These are phyloP conservation scores for Hansenula sp. DNA, from an alignment of 1,139 yeast genomes.

Conservation along the genomic window DNA sequence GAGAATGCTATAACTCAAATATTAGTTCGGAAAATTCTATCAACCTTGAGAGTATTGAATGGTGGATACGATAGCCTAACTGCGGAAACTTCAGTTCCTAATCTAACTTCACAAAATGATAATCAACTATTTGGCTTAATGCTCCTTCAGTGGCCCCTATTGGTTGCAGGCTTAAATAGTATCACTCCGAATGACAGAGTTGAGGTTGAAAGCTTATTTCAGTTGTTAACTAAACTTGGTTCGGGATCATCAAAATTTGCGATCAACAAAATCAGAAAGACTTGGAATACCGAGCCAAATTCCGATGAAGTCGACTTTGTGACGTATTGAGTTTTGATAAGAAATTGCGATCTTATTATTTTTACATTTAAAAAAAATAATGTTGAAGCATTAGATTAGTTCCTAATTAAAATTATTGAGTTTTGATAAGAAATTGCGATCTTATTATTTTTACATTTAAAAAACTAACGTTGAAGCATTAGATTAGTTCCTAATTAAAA, in stretches of 20 bases:
- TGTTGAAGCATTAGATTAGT: too few species aligned
- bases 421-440: too few species aligned
- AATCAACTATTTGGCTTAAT: conserved; percentile 24
- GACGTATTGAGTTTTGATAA: conserved; percentile 11
- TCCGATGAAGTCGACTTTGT: conserved; percentile 15
- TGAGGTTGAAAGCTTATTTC: conserved; percentile 34
- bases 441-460: too few species aligned
- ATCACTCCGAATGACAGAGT: conserved; percentile 30
- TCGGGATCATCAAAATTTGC: conserved; percentile 46
- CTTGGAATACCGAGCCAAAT: conserved; percentile 21
- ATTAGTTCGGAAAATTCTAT: conserved; percentile 30
- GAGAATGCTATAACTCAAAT: conserved; percentile 46
- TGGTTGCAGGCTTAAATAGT: conserved; percentile 26
- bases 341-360: too few species aligned
- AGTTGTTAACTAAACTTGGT: conserved; percentile 55
- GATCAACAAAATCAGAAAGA: conserved; percentile 36
- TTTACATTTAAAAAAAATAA: too few species aligned
- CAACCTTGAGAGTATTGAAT: background rate
- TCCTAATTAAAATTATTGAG: too few species aligned
- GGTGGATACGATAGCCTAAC: background rate
- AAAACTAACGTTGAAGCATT: too few species aligned
- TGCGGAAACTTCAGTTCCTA: background rate
- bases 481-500: too few species aligned
- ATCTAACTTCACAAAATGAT: background rate
- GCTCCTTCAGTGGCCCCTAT: conserved; percentile 21